These are phyloP conservation scores for Rhododendron vialii DNA, from an alignment of 148 eudicot species.

Conservation along the genomic window DNA sequence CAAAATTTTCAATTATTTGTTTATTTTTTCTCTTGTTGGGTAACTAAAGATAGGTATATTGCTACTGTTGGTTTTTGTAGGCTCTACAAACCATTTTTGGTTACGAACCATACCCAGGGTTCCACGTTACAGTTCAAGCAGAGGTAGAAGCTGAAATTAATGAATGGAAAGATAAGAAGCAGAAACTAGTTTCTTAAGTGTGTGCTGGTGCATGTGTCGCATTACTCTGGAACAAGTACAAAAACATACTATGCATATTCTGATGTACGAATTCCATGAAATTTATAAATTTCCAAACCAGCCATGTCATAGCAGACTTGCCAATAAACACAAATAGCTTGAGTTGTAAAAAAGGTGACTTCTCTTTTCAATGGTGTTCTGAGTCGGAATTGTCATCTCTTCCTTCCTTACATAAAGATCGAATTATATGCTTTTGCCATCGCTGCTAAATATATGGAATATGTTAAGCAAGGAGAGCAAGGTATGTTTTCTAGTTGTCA, in stretches of 20 bases:
- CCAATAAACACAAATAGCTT: not conserved
- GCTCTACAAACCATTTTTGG: slow-evolving; percentile 37
- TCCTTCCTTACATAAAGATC: not conserved
- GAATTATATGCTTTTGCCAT: not conserved
- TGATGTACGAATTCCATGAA: slow-evolving; percentile 4
- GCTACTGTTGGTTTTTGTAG: slow-evolving; percentile 20
- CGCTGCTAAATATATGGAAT: not conserved
- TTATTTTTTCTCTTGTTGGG: not conserved
- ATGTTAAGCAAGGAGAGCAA: not conserved
- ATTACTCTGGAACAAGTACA: not conserved
- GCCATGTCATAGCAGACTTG: not conserved
- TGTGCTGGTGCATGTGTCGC: not conserved
- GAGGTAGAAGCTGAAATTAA: slow-evolving; percentile 37
- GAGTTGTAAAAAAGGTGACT: not conserved
- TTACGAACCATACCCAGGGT: slow-evolving; percentile 62
- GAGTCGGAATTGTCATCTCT: not conserved
- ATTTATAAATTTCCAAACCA: not conserved
- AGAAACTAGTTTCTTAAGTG: slow-evolving; percentile 37
- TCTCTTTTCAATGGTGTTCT: not conserved
- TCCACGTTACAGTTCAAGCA: slow-evolving; percentile 33
- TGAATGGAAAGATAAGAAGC: slow-evolving; percentile 51
- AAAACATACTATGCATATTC: not conserved
- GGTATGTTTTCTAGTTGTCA: slow-evolving; percentile 4
- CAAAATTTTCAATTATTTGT: not conserved
- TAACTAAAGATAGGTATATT: not conserved